phyloP scores from a whole-genome alignment of 805 yeast species.

The Myxozyma sirexii region DNA sequence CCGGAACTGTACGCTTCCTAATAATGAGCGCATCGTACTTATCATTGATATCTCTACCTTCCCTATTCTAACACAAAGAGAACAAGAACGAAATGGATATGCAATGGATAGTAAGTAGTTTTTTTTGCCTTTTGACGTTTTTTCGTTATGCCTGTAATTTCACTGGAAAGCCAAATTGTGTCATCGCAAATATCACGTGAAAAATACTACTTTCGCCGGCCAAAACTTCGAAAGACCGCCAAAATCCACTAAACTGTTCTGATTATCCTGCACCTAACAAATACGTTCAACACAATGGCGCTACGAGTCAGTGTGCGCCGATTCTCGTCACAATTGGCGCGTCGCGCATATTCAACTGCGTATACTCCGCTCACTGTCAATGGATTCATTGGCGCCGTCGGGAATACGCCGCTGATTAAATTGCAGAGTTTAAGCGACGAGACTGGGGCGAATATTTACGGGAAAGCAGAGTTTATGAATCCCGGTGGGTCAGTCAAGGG shows the following conservation, averaged over 20 bases:
- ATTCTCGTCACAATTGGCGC: background rate
- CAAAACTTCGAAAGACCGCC: background rate
- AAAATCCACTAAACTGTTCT: background rate
- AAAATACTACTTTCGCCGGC: background rate
- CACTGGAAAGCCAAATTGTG: background rate
- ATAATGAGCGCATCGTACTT: background rate
- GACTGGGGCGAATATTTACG: constrained; percentile 74
- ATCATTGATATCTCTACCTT: background rate
- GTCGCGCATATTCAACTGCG: constrained; percentile 1
- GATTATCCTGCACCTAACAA: no score
- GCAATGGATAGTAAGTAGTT: no score
- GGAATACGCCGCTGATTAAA: constrained; percentile 85
- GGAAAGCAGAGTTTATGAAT: constrained; percentile 89
- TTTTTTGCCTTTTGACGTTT: no score
- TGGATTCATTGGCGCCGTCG: constrained; percentile 83
- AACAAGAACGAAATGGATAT: no score
- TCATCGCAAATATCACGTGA: background rate
- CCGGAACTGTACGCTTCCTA: background rate
- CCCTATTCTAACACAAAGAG: background rate
- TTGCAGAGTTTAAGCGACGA: constrained; percentile 59
- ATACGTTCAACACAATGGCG: no score
- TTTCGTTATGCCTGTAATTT: no score
- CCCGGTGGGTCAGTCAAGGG: constrained; percentile 89
- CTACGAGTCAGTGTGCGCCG: background rate
- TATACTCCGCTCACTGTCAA: constrained; percentile 68